Evolutionary conservation across 768 basidiomycete species (phyloP).

Genomic region (Phylloporus sp.): DNA sequence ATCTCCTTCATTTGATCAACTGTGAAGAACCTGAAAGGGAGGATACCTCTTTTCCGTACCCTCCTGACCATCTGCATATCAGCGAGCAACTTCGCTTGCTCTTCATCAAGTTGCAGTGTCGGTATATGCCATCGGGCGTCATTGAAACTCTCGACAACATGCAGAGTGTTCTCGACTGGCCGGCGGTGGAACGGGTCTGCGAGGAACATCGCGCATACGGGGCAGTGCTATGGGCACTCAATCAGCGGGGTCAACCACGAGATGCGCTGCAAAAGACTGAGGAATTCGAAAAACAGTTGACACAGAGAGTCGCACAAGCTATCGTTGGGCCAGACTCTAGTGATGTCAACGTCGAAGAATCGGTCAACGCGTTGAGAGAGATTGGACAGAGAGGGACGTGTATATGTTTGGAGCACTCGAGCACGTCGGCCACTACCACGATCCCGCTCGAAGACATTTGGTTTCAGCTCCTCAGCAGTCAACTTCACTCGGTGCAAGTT

Average conservation of each 20-base stretch:
- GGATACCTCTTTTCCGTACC: conserved; percentile 16
- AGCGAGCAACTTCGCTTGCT: conserved; percentile 47
- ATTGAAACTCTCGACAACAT: conserved; percentile 58
- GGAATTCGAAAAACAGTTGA: conserved; percentile 49
- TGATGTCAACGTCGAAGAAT: conserved; percentile 26
- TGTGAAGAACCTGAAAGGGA: conserved; percentile 43
- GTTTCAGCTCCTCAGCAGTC: conserved; percentile 80
- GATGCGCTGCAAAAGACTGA: conserved; percentile 68
- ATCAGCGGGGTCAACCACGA: conserved; percentile 58
- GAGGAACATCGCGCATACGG: conserved; percentile 64
- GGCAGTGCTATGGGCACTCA: conserved; percentile 78
- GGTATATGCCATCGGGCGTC: conserved; percentile 60
- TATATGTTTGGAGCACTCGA: conserved; percentile 70
- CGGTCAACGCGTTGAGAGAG: conserved; percentile 49
- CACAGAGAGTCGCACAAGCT: conserved; percentile 39
- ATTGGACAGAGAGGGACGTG: conserved; percentile 59
- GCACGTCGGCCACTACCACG: conserved; percentile 35
- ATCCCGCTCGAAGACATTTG: conserved; percentile 77
- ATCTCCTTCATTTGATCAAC: conserved; percentile 72
- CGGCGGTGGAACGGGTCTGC: conserved; percentile 55
- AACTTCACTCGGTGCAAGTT: conserved; percentile 75
- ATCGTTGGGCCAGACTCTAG: conserved; percentile 27
- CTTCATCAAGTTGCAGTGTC: conserved; percentile 74
- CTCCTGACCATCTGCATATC: conserved; percentile 42
- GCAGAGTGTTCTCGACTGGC: conserved; percentile 51